phyloP scores from a whole-genome alignment of 768 basidiomycete species.

The Pholiota molesta region DNA sequence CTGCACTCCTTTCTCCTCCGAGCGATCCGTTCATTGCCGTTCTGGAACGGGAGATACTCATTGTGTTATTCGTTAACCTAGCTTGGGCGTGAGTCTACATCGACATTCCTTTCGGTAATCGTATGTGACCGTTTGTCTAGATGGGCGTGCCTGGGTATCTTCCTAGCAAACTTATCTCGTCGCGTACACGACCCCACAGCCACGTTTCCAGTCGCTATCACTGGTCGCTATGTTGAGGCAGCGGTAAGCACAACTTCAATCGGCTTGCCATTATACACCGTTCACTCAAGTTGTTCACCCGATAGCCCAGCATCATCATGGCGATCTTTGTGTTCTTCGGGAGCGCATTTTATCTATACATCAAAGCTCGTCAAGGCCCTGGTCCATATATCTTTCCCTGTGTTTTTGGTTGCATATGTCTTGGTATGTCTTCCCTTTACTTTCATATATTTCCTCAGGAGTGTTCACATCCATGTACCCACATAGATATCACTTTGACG shows the following conservation, averaged over 20 bases:
- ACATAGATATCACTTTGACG: conserved; percentile 59
- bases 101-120: background rate
- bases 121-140: conserved; percentile 34
- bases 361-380: conserved; percentile 62
- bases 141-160: conserved; percentile 69
- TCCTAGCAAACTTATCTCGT: conserved; percentile 61
- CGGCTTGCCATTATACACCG: background rate
- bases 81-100: conserved; percentile 62
- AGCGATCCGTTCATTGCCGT: conserved; percentile 69
- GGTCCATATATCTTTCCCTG: conserved; percentile 62
- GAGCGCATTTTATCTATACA: conserved; percentile 55
- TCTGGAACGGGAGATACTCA: conserved; percentile 63
- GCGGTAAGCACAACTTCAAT: conserved; percentile 27
- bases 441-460: background rate
- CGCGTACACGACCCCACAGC: conserved; percentile 41
- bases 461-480: background rate
- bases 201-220: conserved; percentile 38
- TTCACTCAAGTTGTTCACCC: background rate
- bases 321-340: conserved; percentile 68
- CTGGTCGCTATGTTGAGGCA: conserved; percentile 61
- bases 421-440: conserved; percentile 43
- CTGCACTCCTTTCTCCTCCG: conserved; percentile 68
- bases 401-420: conserved; percentile 60
- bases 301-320: conserved; percentile 59
- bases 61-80: conserved; percentile 47